A percentile compares a stretch with the other conserved stretches of the same genome.
phyloP scores from a whole-genome alignment of 352 stramenopile species.

The Phytophthora sansomeana region DNA sequence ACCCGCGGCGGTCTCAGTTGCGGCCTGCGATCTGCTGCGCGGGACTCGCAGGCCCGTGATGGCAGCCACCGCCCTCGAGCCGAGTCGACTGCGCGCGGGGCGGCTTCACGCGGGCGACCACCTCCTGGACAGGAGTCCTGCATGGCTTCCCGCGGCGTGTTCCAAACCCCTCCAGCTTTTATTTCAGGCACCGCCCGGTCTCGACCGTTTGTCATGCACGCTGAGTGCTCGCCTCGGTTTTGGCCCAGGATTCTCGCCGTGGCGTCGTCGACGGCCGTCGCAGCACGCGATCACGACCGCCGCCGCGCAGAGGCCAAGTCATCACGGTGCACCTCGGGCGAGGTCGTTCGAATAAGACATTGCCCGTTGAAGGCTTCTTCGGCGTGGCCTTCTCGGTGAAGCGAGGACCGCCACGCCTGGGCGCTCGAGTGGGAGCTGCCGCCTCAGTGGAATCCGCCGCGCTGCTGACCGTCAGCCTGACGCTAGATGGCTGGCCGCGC shows the following conservation, averaged over 20 bases:
- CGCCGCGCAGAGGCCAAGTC: conserved; percentile 10
- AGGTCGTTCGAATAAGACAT: conserved; percentile 6
- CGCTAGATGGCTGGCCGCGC: no score
- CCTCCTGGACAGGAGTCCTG: no score
- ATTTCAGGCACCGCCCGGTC: not conserved
- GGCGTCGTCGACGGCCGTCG: conserved; percentile 3
- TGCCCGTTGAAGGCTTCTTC: conserved; percentile 23
- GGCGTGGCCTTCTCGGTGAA: conserved; percentile 14
- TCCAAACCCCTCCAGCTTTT: not conserved
- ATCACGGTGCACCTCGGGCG: conserved; percentile 16
- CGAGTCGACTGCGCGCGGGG: not conserved
- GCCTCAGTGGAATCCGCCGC: no score
- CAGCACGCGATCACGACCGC: conserved; percentile 24
- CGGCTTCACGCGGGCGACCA: not conserved
- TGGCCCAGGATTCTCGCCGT: not conserved
- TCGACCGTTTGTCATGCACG: conserved; percentile 10
- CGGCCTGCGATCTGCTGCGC: conserved; percentile 16
- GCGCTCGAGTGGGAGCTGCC: not conserved
- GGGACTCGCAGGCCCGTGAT: conserved; percentile 1
- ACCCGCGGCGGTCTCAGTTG: conserved; percentile 13
- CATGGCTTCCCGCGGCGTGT: not conserved
- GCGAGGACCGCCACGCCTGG: conserved; percentile 7
- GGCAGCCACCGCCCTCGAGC: not conserved
- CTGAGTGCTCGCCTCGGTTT: not conserved
- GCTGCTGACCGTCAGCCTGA: no score